Percentiles rank a stretch among this genome's conserved stretches.
Conservation (phyloP, 2,329 filamentous ascomycete genomes). For the Penicillium sp. region DNA sequence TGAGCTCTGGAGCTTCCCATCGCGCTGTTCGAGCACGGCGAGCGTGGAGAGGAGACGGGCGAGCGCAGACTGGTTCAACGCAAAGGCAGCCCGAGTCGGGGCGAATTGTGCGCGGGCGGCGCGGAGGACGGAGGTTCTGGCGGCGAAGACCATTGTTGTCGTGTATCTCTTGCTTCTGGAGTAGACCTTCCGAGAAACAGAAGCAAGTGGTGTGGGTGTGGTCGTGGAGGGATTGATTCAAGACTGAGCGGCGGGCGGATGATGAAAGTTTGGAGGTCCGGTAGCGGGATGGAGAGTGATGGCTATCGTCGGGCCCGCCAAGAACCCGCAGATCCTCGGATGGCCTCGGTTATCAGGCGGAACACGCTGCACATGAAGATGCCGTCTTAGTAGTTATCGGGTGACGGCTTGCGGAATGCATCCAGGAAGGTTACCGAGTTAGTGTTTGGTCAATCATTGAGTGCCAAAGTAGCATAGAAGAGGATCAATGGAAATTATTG, state of each 20-base stretch:
- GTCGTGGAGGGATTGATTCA: not conserved
- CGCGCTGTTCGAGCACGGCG: constrained; percentile 88
- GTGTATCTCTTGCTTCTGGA: not conserved
- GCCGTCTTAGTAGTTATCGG: constrained; percentile 25
- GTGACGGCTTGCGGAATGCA: not conserved
- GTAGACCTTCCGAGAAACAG: not conserved
- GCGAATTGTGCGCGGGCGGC: constrained; percentile 54
- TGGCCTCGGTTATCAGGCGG: constrained; percentile 37
- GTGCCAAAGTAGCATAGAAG: not conserved
- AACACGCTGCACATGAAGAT: constrained; percentile 21
- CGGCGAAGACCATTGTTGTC: constrained; percentile 39
- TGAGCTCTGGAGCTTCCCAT: constrained; percentile 81
- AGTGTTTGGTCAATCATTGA: not conserved
- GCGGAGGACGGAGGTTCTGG: constrained; percentile 47
- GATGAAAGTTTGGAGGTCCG: constrained; percentile 15
- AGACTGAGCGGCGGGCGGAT: not conserved
- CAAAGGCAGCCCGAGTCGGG: constrained; percentile 30
- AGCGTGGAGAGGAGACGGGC: constrained; percentile 81
- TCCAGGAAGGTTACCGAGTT: not conserved
- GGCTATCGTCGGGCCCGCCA: constrained; percentile 43
- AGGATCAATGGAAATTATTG: not conserved
- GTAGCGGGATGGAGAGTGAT: constrained; percentile 24
- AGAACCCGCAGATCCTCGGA: constrained; percentile 41
- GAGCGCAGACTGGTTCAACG: constrained; percentile 58
- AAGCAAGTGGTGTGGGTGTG: not conserved